These are phyloP conservation scores for Aureobasidium sp. DNA, from an alignment of 2,329 filamentous ascomycete species.

Conservation along the genomic window DNA sequence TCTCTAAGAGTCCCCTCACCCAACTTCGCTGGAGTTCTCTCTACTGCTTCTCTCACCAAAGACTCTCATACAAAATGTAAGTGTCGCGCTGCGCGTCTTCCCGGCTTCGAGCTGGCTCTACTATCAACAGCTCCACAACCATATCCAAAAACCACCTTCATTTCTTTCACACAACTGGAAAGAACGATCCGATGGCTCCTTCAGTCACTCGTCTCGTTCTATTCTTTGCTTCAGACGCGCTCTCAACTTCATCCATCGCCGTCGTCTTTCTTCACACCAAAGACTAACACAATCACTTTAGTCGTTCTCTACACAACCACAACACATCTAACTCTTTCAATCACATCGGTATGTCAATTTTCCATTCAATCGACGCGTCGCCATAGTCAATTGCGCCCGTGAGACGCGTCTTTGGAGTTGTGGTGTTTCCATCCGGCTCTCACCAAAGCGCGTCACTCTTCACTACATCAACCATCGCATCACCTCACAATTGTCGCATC, in stretches of 20 bases:
- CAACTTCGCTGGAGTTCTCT: neutral
- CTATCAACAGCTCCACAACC: neutral
- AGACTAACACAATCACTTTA: neutral
- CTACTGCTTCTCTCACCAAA: neutral
- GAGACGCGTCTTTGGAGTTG: neutral
- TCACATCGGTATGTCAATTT: neutral
- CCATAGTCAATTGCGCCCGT: neutral
- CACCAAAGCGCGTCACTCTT: neutral
- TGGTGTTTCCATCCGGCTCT: neutral
- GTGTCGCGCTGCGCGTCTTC: neutral
- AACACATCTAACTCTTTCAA: conserved; percentile 4
- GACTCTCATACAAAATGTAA: neutral
- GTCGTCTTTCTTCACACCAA: neutral
- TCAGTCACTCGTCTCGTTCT: conserved; percentile 4
- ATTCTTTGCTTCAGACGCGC: neutral
- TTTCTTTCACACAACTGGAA: neutral
- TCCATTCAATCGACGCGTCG: neutral
- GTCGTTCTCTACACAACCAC: neutral
- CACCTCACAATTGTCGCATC: conserved; percentile 1
- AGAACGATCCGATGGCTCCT: neutral
- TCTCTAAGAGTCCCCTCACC: neutral
- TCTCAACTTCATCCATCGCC: neutral
- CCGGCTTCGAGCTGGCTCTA: neutral
- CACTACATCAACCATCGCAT: neutral
- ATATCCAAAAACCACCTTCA: neutral